These are phyloP conservation scores for Pyrenochaeta sp. DNA, from an alignment of 2,329 filamentous ascomycete species.

Conservation along the genomic window DNA sequence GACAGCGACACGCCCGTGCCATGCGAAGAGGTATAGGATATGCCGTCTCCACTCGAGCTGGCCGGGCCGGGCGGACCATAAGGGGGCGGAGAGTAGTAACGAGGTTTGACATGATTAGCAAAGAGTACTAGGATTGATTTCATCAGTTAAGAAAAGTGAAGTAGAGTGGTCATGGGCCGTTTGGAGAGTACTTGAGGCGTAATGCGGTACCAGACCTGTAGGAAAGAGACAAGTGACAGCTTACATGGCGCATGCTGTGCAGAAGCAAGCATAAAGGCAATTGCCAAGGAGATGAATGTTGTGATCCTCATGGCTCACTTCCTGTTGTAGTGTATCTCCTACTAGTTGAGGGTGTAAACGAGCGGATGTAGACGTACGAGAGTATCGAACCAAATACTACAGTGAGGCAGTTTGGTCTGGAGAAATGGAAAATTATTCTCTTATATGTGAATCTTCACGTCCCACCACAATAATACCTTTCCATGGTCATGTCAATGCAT, in stretches of 20 bases:
- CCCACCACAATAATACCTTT: constrained; percentile 1
- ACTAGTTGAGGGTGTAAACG: neutral
- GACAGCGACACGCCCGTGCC: constrained; percentile 6
- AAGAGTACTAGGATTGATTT: constrained; percentile 14
- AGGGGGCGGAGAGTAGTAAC: constrained; percentile 22
- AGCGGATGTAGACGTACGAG: constrained; percentile 22
- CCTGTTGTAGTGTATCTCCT: neutral
- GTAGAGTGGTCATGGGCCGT: neutral
- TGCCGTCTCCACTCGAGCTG: constrained; percentile 8
- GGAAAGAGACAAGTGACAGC: neutral
- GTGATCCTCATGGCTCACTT: constrained; percentile 29
- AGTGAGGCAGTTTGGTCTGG: constrained; percentile 7
- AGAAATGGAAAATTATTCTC: neutral
- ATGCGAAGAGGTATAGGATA: constrained; percentile 5
- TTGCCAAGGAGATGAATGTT: constrained; percentile 17
- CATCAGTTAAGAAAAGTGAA: neutral
- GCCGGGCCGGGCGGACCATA: constrained; percentile 8
- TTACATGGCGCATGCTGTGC: constrained; percentile 27
- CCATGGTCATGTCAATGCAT: constrained; percentile 2
- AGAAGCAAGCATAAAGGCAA: constrained; percentile 12
- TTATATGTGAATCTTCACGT: constrained; percentile 24
- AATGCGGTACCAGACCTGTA: neutral
- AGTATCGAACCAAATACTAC: constrained; percentile 16
- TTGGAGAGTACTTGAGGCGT: too few species aligned
- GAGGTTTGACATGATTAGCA: constrained; percentile 23